Evolutionary conservation across 257 asterid species (phyloP), one percentile per base, ranked within the genome.

Genomic region (Capsicum chinense): DNA sequence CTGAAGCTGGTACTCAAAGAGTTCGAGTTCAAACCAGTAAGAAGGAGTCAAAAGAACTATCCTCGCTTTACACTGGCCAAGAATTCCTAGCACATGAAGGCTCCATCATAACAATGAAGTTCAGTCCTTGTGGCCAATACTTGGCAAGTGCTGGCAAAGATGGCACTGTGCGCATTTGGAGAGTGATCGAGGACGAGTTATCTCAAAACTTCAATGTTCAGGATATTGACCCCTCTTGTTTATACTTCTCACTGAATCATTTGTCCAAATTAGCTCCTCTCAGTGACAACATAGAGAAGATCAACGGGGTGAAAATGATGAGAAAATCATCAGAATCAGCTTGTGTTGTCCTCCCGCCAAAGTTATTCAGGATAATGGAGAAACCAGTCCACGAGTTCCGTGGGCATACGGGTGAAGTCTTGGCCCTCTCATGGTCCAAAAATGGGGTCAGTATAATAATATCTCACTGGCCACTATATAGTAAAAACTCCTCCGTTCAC

Each of bases 101-200:
- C 85, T 93, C 98, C 9, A 92, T 95, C 78, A 86, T 91, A 89
- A 91, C 98, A 3, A 92, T 95, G 99, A 94, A 93, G 88, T 95
- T 95, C 87, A 94, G 98, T 85, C 92, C 88, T 11, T 98, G 95
- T 83, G 98, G 99, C 44, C 94, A 88, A 84, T 91, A 87, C 86
- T 87, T 95, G 87, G 99, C 98, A 42, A 95, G 97, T 86, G 99
- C 95, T 15, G 99, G 99, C 59, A 92, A 88, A 56, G 99, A 95
- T 76, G 97, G 97, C 12, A 88, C 92, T 16, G 95, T 95, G 76
- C 98, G 98, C 74, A 92, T 95, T 16, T 95, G 99, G 99, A 90
- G 91, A 89, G 98, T 95, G 68, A 88, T 88, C 4, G 97, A 92
- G 83, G 94, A 91, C 39, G 97, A 93, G 76, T 70, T 74, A 64